Evolutionary conservation across 345 rosid genomes (phyloP).

Genomic region (Salix viminalis): DNA sequence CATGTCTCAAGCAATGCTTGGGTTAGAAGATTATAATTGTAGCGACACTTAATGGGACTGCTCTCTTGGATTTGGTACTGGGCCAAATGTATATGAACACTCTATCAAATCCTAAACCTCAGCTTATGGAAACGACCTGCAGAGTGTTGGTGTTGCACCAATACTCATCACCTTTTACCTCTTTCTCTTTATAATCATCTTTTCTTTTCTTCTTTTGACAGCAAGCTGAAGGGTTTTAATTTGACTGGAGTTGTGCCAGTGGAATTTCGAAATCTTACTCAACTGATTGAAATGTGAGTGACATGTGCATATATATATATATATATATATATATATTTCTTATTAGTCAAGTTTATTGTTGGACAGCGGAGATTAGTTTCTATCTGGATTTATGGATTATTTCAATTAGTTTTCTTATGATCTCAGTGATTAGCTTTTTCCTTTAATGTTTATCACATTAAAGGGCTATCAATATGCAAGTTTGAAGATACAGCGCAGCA

Average conservation of each 20-base stretch:
- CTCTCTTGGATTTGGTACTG: not conserved
- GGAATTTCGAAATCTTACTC: slow-evolving; percentile 59
- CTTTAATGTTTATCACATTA: not conserved
- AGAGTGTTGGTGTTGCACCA: not conserved
- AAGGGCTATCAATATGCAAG: not conserved
- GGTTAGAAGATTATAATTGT: not conserved
- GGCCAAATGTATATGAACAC: not conserved
- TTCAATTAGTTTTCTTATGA: not conserved
- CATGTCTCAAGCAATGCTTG: not conserved
- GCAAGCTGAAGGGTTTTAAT: slow-evolving; percentile 48
- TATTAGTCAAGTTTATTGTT: not conserved
- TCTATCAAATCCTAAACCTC: not conserved
- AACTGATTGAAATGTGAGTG: slow-evolving; percentile 53
- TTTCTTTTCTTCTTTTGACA: slow-evolving; percentile 19
- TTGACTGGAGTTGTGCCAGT: slow-evolving; percentile 61
- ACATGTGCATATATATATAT: not conserved
- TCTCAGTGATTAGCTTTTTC: not conserved
- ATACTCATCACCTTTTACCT: not conserved
- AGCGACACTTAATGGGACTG: not conserved
- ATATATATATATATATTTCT: not conserved
- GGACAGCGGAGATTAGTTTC: not conserved
- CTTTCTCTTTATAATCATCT: not conserved
- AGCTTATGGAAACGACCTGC: not conserved
- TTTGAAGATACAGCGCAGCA: not conserved
- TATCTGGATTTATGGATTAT: not conserved